Conservation (phyloP, 2,329 filamentous ascomycete species). For the Cytospora piceicola region DNA sequence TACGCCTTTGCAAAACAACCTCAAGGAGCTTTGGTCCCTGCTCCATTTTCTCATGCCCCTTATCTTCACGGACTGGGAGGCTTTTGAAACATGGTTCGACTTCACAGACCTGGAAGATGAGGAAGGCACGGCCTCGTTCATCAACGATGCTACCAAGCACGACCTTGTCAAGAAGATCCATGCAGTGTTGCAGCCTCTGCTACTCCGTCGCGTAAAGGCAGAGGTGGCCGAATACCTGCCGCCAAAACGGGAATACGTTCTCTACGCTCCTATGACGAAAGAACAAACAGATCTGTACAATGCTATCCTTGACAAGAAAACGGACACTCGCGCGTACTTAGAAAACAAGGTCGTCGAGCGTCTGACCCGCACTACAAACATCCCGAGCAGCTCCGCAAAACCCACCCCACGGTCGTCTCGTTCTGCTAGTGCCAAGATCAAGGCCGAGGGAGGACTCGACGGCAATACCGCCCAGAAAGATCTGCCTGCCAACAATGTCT, state of each 20-base stretch:
- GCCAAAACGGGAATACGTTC: constrained; percentile 93
- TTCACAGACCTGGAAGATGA: constrained; percentile 91
- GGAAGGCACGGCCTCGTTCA: constrained; percentile 74
- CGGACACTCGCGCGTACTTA: constrained; percentile 73
- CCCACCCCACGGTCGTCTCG: constrained; percentile 46
- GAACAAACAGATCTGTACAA: constrained; percentile 92
- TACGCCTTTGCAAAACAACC: constrained; percentile 92
- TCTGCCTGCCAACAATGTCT: constrained; percentile 49
- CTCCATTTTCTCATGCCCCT: constrained; percentile 91
- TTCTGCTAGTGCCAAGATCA: constrained; percentile 40
- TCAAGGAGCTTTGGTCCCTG: constrained; percentile 92
- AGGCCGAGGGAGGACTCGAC: constrained; percentile 30
- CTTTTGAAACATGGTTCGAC: constrained; percentile 96
- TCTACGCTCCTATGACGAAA: constrained; percentile 89
- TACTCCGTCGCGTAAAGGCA: constrained; percentile 86
- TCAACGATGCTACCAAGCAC: constrained; percentile 77
- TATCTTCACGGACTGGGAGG: constrained; percentile 90
- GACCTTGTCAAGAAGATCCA: constrained; percentile 87
- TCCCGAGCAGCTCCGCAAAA: constrained; percentile 42
- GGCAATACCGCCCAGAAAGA: constrained; percentile 17
- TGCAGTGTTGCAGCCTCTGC: constrained; percentile 86
- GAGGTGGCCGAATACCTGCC: constrained; percentile 92
- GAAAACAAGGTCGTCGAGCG: constrained; percentile 77
- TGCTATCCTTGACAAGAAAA: constrained; percentile 59
- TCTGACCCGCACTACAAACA: constrained; percentile 57